These are phyloP conservation scores for Fraxinus floribunda DNA, from an alignment of 305 asterid genomes.

Conservation along the genomic window DNA sequence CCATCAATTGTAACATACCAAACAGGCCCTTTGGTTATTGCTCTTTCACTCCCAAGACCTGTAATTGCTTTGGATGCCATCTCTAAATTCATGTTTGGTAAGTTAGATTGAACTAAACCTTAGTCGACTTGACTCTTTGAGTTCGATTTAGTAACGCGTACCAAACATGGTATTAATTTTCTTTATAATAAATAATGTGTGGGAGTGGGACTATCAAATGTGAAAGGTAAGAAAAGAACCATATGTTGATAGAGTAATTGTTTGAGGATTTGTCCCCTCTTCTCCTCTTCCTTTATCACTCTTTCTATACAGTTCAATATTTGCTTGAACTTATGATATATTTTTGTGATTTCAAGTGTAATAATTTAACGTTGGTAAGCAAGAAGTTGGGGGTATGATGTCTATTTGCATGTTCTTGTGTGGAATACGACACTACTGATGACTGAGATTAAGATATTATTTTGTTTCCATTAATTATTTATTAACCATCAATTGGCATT, in stretches of 20 bases:
- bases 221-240: constrained; percentile 23
- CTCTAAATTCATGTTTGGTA: constrained; percentile 31
- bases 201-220: background rate
- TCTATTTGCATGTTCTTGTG: background rate
- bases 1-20: constrained; percentile 95
- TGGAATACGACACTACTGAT: background rate
- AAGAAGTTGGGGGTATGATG: background rate
- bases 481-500: background rate
- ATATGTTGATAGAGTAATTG: constrained; percentile 1
- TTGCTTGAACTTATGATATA: background rate
- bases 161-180: background rate
- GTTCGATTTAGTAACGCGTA: background rate
- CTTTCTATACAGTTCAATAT: background rate
- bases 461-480: background rate
- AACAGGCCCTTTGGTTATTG: constrained; percentile 97
- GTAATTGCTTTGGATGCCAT: constrained; percentile 94
- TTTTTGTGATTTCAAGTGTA: background rate
- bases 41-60: constrained; percentile 92
- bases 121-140: background rate
- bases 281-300: background rate
- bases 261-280: background rate
- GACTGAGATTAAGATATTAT: background rate
- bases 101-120: background rate
- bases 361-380: background rate
- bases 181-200: background rate